A percentile compares a stretch with the other conserved stretches of the same genome.
Evolutionary conservation across 23 red algal genomes (phyloP).

Genomic region (Gracilaria domingensis): DNA sequence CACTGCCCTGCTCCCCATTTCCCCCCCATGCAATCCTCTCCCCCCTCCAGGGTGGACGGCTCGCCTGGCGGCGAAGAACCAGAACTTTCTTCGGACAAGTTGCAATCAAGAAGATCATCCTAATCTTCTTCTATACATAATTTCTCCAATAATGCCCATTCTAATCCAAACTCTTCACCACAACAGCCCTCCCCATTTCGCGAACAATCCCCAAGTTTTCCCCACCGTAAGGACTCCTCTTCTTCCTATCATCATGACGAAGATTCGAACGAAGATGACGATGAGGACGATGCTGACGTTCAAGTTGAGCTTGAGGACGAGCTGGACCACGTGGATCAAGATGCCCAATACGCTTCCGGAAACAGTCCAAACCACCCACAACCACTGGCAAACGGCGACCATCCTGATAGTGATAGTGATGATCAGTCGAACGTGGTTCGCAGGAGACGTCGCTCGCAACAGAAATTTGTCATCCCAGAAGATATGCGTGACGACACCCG

Average conservation of each 20-base stretch:
- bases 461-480: constrained; percentile 59
- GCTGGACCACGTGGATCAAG: neutral
- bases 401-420: constrained; percentile 55
- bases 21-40: constrained; percentile 1
- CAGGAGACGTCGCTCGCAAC: constrained; percentile 35
- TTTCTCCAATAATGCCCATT: neutral
- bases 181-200: neutral
- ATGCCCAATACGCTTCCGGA: neutral
- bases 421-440: constrained; percentile 16
- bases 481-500: constrained; percentile 66
- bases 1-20: neutral
- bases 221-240: constrained; percentile 11
- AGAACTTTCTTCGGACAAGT: constrained; percentile 19
- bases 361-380: neutral
- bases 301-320: constrained; percentile 31
- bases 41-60: neutral
- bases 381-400: constrained; percentile 30
- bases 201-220: constrained; percentile 21
- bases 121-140: constrained; percentile 32
- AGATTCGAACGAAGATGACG: constrained; percentile 43
- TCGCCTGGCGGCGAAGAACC: neutral
- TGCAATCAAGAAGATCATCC: constrained; percentile 1
- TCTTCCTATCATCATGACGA: constrained; percentile 44
- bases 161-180: neutral
- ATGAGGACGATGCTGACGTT: constrained; percentile 45